Conservation (phyloP, 208 protist species). For the Acanthamoeba lenticulata region DNA sequence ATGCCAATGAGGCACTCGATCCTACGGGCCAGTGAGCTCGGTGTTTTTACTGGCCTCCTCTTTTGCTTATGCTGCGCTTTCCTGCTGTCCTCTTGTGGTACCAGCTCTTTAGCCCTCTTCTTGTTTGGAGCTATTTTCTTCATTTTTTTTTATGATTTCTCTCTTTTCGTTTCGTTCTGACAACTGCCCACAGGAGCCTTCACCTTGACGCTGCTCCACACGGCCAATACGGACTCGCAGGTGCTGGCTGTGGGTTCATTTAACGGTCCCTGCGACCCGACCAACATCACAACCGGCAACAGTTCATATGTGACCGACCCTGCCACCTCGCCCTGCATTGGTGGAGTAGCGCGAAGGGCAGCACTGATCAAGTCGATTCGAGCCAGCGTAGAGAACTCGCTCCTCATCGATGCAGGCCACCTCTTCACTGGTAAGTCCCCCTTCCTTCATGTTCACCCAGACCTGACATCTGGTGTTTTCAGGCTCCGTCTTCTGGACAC, state of each 20-base stretch:
- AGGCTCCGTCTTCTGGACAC: slow-evolving; percentile 2
- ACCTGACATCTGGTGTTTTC: neutral
- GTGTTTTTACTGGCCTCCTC: too few species aligned
- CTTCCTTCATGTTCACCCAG: too few species aligned
- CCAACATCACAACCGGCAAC: neutral
- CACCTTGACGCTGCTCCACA: neutral
- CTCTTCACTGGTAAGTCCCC: neutral
- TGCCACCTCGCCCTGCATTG: neutral
- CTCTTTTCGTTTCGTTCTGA: neutral
- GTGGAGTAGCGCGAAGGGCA: neutral
- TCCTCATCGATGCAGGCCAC: slow-evolving; percentile 3
- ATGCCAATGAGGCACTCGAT: too few species aligned
- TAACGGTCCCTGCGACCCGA: neutral
- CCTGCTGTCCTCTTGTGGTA: too few species aligned
- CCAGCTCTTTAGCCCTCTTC: too few species aligned
- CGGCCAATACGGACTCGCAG: slow-evolving; percentile 30
- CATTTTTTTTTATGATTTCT: neutral
- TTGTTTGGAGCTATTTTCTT: neutral
- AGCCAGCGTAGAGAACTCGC: neutral
- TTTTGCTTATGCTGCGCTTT: too few species aligned
- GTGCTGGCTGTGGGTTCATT: neutral
- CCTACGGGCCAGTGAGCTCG: too few species aligned
- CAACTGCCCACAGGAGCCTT: neutral
- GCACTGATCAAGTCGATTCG: neutral
- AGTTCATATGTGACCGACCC: neutral